Evolutionary conservation across 1,284 basidiomycete species (phyloP).

Genomic region (Trametes hirsuta): DNA sequence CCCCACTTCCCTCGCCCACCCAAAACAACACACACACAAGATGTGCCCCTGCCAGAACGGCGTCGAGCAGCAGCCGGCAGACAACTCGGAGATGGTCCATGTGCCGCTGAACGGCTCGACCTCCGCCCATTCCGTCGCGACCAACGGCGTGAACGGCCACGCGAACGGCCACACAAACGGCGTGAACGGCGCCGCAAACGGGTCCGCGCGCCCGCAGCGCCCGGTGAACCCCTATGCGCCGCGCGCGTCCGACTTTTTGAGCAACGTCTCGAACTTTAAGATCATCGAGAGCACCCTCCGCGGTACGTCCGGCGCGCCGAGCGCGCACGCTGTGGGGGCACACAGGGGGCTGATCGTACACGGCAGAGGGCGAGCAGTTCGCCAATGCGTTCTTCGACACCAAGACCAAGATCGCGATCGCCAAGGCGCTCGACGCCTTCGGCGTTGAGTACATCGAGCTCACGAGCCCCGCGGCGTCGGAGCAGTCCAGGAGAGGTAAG

Average conservation of each 20-base stretch:
- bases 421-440: slow-evolving; percentile 95
- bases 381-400: slow-evolving; percentile 99
- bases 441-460: slow-evolving; percentile 99
- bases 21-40: slow-evolving; percentile 25
- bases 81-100: slow-evolving; percentile 66
- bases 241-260: slow-evolving; percentile 88
- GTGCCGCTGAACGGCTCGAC: slow-evolving; percentile 45
- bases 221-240: slow-evolving; percentile 83
- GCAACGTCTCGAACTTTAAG: slow-evolving; percentile 91
- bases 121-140: slow-evolving; percentile 33
- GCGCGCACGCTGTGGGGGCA: slow-evolving; percentile 1
- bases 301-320: slow-evolving; percentile 54
- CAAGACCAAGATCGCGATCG: slow-evolving; percentile 99
- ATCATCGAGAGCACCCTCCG: slow-evolving; percentile 97
- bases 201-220: slow-evolving; percentile 42
- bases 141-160: slow-evolving; percentile 45
- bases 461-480: slow-evolving; percentile 97
- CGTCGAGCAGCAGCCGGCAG: slow-evolving; percentile 45
- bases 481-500: slow-evolving; percentile 78
- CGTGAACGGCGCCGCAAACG: slow-evolving; percentile 37
- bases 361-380: slow-evolving; percentile 95
- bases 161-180: slow-evolving; percentile 35
- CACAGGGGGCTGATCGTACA: slow-evolving; percentile 1
- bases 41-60: slow-evolving; percentile 74
- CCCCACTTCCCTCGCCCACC: neutral